Conservation (phyloP, 306 rosid genomes). For the Hippophae rhamnoides region DNA sequence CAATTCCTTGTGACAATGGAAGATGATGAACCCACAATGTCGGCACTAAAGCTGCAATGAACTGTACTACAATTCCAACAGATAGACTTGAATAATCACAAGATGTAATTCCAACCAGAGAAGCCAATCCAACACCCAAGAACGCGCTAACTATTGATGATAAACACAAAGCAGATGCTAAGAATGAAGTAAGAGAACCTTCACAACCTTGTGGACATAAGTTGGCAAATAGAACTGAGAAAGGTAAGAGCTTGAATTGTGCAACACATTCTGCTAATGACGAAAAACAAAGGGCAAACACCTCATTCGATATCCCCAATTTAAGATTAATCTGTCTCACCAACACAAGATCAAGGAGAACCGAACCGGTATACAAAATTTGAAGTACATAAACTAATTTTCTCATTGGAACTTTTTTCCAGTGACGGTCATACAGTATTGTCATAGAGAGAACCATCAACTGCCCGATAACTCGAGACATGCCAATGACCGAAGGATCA, state of each 20-base stretch:
- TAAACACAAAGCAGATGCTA: conserved; percentile 58
- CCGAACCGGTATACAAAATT: conserved; percentile 52
- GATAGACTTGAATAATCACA: conserved; percentile 63
- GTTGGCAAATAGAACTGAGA: conserved; percentile 53
- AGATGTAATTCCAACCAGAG: conserved; percentile 47
- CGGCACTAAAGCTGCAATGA: conserved; percentile 60
- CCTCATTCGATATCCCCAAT: conserved; percentile 59
- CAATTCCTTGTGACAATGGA: conserved; percentile 33
- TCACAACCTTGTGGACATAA: conserved; percentile 76
- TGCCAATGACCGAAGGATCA: conserved; percentile 60
- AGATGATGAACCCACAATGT: conserved; percentile 39
- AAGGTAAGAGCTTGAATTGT: conserved; percentile 80
- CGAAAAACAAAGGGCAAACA: conserved; percentile 59
- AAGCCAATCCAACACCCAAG: conserved; percentile 70
- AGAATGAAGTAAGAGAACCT: conserved; percentile 82
- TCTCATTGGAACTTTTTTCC: conserved; percentile 56
- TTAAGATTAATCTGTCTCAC: conserved; percentile 55
- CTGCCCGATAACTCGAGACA: conserved; percentile 71
- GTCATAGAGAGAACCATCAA: conserved; percentile 65
- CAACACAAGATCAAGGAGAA: conserved; percentile 70
- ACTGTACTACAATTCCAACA: conserved; percentile 50
- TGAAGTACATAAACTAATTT: conserved; percentile 49
- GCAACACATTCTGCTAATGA: conserved; percentile 68
- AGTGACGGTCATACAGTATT: conserved; percentile 41
- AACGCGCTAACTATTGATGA: conserved; percentile 69